A percentile compares a stretch with the other conserved stretches of the same genome.
Evolutionary conservation across 106 monocot species (phyloP).

Genomic region (Acorus calamus): DNA sequence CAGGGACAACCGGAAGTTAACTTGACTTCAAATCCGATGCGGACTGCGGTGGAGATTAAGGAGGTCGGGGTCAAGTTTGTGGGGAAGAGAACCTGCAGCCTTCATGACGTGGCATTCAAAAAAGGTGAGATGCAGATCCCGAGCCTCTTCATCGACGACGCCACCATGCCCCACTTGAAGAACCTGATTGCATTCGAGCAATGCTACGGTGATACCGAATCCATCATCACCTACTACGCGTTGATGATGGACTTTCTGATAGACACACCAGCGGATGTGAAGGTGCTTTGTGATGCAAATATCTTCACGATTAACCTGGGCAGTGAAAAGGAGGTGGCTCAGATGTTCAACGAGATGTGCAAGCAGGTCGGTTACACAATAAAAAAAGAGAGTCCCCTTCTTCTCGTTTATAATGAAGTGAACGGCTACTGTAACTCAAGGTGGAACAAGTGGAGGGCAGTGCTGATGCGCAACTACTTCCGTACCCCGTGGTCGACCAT

Average conservation of each 20-base stretch:
- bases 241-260: conserved; percentile 21
- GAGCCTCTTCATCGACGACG: conserved; percentile 4
- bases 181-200: conserved; percentile 44
- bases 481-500: too few species aligned
- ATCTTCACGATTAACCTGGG: conserved; percentile 16
- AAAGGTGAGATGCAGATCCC: conserved; percentile 23
- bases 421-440: conserved; percentile 8
- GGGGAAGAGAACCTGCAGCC: conserved; percentile 6
- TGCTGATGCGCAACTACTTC: too few species aligned
- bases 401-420: conserved; percentile 8
- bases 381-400: conserved; percentile 6
- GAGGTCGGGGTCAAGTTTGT: conserved; percentile 10
- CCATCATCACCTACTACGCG: conserved; percentile 10
- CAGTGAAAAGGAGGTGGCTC: conserved; percentile 8
- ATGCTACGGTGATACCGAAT: conserved; percentile 3
- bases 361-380: not conserved
- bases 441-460: conserved; percentile 3
- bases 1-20: too few species aligned
- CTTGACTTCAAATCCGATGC: too few species aligned
- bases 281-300: not conserved
- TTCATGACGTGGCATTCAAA: conserved; percentile 12
- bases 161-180: not conserved
- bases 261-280: conserved; percentile 12
- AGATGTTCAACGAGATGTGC: conserved; percentile 14
- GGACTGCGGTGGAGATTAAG: conserved; percentile 9